These are phyloP conservation scores for Exophiala alcalophila DNA, from an alignment of 2,329 filamentous ascomycete species.

Conservation along the genomic window DNA sequence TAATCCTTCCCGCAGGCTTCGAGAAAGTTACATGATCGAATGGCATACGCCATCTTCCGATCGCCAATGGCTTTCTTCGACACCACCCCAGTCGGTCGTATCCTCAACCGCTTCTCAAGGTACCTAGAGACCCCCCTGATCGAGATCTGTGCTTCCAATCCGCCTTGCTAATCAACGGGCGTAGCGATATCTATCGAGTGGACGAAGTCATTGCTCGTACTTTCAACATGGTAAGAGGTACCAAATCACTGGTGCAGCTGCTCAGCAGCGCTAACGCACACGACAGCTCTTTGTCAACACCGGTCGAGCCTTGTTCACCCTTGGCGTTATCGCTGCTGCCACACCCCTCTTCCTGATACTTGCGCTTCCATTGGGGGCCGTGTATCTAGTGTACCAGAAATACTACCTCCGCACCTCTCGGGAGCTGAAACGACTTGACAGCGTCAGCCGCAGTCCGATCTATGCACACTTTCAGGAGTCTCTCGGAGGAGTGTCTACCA, in stretches of 20 bases:
- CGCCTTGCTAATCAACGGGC: neutral
- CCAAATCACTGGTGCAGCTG: neutral
- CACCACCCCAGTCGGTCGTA: conserved; percentile 91
- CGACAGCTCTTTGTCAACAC: conserved; percentile 67
- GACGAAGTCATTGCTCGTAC: conserved; percentile 93
- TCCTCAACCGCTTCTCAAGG: conserved; percentile 94
- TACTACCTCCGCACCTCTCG: conserved; percentile 96
- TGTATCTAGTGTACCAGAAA: conserved; percentile 91
- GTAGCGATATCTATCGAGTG: conserved; percentile 60
- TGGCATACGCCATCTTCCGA: conserved; percentile 96
- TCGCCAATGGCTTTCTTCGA: conserved; percentile 99
- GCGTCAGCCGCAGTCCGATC: conserved; percentile 90
- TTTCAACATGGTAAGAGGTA: conserved; percentile 80
- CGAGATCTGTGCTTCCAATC: neutral
- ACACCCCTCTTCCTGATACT: conserved; percentile 78
- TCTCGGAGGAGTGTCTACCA: conserved; percentile 87
- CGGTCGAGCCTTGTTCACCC: conserved; percentile 74
- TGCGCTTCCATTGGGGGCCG: conserved; percentile 72
- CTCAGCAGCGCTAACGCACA: conserved; percentile 22
- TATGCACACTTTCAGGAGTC: conserved; percentile 99
- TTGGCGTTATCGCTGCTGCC: conserved; percentile 76
- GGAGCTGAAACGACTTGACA: conserved; percentile 93
- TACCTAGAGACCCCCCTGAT: conserved; percentile 41
- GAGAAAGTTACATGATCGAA: conserved; percentile 90
- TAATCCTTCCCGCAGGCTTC: conserved; percentile 61